Evolutionary conservation across 768 basidiomycete genomes (phyloP), one percentile per base, ranked within the genome.

Genomic region (Podaxis sp.): DNA sequence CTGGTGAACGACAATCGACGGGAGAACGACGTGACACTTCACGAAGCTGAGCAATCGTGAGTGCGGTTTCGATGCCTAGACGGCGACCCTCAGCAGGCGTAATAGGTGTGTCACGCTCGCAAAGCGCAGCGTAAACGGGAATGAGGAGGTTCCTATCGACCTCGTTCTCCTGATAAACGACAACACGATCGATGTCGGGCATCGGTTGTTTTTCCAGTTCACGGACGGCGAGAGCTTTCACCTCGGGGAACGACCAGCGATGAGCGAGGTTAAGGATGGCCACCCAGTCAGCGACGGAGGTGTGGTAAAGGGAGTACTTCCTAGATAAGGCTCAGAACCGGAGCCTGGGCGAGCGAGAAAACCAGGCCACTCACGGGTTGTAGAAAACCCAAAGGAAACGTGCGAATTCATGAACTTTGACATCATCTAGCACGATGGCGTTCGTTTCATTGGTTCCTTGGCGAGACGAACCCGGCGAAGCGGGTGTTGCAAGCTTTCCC

Each of bases 381-480:
- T 87, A 87, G 66, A 85, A 85, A 0, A 86, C 78, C 80, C 84
- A 85, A 0, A 86, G 69, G 0, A 87, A 77, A 0, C 69, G 71
- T 0, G 78, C 77, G 56, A 87, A 86, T 0, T 83, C 76, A 0
- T 71, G 62, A 0, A 73, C 66, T 0, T 71, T 74, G 3, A 80
- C 74, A 2, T 79, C 67, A 1, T 75, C 70, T 12, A 82, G 65
- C 3, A 80, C 72, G 26, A 86, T 77, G 0, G 84, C 78, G 33
- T 72, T 76, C 0, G 66, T 62, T 49, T 84, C 83, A 0, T 68
- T 70, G 1, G 76, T 74, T 2, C 84, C 84, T 28, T 70, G 70
- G 1, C 62, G 70, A 0, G 65, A 67, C 8, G 73, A 63, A 5
- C 75, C 76, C 22, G 77, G 70, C 6, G 72, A 67, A 3, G 72